Base-by-base conservation (phyloP, 371 early-diverging fungal genomes). In the Fennellomyces sp. region DNA sequence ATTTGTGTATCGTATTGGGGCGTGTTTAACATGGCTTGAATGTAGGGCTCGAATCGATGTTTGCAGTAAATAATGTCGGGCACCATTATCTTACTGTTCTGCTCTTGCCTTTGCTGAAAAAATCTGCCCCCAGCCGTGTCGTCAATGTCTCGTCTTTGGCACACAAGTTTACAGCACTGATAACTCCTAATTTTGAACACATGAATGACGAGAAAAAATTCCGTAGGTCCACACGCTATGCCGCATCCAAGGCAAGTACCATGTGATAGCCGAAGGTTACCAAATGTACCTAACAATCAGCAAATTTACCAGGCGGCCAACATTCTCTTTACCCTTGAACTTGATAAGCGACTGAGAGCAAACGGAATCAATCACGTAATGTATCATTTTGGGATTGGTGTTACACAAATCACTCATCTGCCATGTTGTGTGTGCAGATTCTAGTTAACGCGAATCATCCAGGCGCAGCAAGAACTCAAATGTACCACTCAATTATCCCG, bases 51-150 rank as follows among this genome's bases (percentile, higher is more conserved):
- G 76, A 76, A 38, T 56, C 28, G 0, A 72, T 72, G 53, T 70
- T 73, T 38, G 78, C 69, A 8, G 72, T 70, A 5, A 94, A 95
- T 72, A 93, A 94, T 58, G 70, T 94, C 29, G 95, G 89, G n/a
- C 91, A 90, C 51, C 85, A 85, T 61, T 81, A 78, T n/a, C 75
- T 91, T 52, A 89, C 90, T 17, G 76, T 66, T 45, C 67, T 73
- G 0, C 77, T 94, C n/a, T 64, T 92, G 5, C 88, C 87, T 49
- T 11, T 75, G 15, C 68, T 92, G 60, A 80, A 84, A 56, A 57
- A 68, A 35, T 73, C 82, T 15, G 64, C 70, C 15, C 75, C 82
- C 15, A 73, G 84, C 21, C 76, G 90, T 15, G 73, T 91, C 25
- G 81, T 89, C 27, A 79, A 71, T 53, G 72, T 86, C 25, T 73